These are phyloP conservation scores for Boletus reticuloceps DNA, from an alignment of 768 basidiomycete species.

Conservation along the genomic window DNA sequence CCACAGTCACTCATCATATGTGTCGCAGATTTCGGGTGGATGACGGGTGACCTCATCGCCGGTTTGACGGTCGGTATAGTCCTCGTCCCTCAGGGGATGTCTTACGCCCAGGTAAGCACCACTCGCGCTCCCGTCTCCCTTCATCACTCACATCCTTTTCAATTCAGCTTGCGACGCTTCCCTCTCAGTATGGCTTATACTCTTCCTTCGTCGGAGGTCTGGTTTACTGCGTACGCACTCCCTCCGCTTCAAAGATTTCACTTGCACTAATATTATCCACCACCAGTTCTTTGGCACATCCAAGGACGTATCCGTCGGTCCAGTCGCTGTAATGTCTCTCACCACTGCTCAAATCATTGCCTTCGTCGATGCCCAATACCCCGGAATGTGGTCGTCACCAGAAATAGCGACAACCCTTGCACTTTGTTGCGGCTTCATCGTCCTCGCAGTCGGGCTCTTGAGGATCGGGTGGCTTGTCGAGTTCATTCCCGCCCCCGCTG, in stretches of 20 bases:
- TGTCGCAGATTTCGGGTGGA: constrained; percentile 68
- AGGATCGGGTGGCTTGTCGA: constrained; percentile 94
- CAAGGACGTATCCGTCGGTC: constrained; percentile 99
- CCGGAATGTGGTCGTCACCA: constrained; percentile 58
- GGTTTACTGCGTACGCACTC: constrained; percentile 68
- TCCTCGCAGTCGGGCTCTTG: constrained; percentile 84
- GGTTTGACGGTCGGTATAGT: constrained; percentile 95
- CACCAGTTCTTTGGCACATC: constrained; percentile 89
- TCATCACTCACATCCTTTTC: not conserved
- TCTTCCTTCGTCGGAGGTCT: constrained; percentile 89
- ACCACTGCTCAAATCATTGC: constrained; percentile 80
- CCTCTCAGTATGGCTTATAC: constrained; percentile 88
- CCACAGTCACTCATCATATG: not conserved
- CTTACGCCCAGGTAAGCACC: constrained; percentile 65
- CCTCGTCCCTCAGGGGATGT: constrained; percentile 92
- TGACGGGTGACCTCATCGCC: constrained; percentile 84
- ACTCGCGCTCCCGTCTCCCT: not conserved
- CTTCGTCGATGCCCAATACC: constrained; percentile 52
- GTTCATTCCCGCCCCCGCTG: constrained; percentile 84
- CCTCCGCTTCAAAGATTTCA: not conserved
- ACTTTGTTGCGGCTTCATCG: constrained; percentile 87
- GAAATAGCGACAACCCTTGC: constrained; percentile 84
- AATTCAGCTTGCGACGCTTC: constrained; percentile 74
- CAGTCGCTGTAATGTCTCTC: constrained; percentile 97
- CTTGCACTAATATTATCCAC: not conserved